Percentiles rank a stretch among this genome's conserved stretches.
phyloP scores from a whole-genome alignment of 371 early-diverging fungal genomes.

The Mortierella sp. region DNA sequence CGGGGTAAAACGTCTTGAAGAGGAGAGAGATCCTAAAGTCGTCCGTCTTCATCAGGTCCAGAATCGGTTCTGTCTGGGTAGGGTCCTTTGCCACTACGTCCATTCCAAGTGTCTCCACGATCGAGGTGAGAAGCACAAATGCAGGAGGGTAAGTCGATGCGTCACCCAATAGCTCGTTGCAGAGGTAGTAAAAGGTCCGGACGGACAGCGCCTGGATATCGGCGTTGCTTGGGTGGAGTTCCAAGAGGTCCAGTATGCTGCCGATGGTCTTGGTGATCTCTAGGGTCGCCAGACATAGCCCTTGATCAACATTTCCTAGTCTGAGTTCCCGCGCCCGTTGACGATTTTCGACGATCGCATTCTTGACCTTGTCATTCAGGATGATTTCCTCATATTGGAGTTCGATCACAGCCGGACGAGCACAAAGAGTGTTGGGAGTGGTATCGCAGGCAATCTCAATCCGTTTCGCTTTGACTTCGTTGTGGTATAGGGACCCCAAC shows the following conservation, averaged over 20 bases:
- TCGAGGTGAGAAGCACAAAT: slow-evolving; percentile 21
- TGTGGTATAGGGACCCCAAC: slow-evolving; percentile 51
- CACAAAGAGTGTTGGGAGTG: slow-evolving; percentile 57
- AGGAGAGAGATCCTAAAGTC: slow-evolving; percentile 34
- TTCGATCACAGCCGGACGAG: slow-evolving; percentile 54
- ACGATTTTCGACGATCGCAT: slow-evolving; percentile 47
- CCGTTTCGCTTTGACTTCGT: slow-evolving; percentile 41
- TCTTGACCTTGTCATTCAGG: slow-evolving; percentile 36
- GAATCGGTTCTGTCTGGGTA: slow-evolving; percentile 36
- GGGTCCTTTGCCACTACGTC: slow-evolving; percentile 45
- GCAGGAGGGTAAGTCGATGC: slow-evolving; percentile 41
- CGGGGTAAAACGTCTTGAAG: slow-evolving; percentile 46
- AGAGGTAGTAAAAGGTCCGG: slow-evolving; percentile 38
- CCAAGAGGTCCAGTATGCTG: background rate
- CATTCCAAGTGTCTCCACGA: slow-evolving; percentile 45
- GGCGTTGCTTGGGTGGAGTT: background rate
- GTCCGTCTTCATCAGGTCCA: slow-evolving; percentile 42
- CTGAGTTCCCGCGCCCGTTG: slow-evolving; percentile 25
- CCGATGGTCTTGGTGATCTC: slow-evolving; percentile 32
- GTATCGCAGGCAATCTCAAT: slow-evolving; percentile 58
- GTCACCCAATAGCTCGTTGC: slow-evolving; percentile 35
- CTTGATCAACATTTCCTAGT: slow-evolving; percentile 38
- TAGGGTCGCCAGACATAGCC: slow-evolving; percentile 35
- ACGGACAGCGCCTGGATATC: slow-evolving; percentile 16
- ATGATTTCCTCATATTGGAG: slow-evolving; percentile 49